Evolutionary conservation across 1,284 basidiomycete genomes (phyloP), one percentile per base, ranked within the genome.

Genomic region (Fomes fomentarius): DNA sequence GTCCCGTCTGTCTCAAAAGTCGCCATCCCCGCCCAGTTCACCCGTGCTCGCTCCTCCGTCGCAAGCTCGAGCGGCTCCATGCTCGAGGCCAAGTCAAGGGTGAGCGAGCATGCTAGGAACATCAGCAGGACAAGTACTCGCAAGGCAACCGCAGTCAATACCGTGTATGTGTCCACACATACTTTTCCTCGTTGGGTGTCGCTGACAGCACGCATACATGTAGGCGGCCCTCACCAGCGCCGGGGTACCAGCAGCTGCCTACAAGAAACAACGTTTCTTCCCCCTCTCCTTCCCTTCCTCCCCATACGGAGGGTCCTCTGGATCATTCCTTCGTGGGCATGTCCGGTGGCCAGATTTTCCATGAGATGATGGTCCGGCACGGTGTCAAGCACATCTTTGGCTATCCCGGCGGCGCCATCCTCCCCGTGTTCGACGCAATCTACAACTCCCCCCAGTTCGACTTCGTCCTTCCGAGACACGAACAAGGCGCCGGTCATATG

Each of bases 341-440:
- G 75, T 93, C 94, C 17, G 96, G 96, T 30, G 96, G 96, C 33
- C 84, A 98, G 73, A 98, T 99, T 69, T 98, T 99, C 77, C 95
- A 99, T 73, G 96, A 99, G 76, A 98, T 99, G 96, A 98, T 99
- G 94, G 88, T 96, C 55, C 83, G 96, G 50, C 96, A 99, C 73
- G 85, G 84, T 54, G 96, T 99, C 67, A 97, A 96, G 74, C 93
- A 98, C 69, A 85, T 99, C 47, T 99, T 99, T 69, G 96, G 96
- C 43, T 99, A 99, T 75, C 96, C 96, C 15, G 96, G 96, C 44
- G 95, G 96, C 58, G 96, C 96, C 45, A 98, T 98, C 69, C 86
- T 98, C 17, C 97, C 96, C 63, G 96, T 99, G 37, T 99, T 98
- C 73, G 96, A 99, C 72, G 96, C 97, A 69, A 99, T 98, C 73